A percentile compares a stretch with the other conserved stretches of the same genome.
Evolutionary conservation across 1,284 basidiomycete species (phyloP).

Genomic region (Ustilago xerochloae): DNA sequence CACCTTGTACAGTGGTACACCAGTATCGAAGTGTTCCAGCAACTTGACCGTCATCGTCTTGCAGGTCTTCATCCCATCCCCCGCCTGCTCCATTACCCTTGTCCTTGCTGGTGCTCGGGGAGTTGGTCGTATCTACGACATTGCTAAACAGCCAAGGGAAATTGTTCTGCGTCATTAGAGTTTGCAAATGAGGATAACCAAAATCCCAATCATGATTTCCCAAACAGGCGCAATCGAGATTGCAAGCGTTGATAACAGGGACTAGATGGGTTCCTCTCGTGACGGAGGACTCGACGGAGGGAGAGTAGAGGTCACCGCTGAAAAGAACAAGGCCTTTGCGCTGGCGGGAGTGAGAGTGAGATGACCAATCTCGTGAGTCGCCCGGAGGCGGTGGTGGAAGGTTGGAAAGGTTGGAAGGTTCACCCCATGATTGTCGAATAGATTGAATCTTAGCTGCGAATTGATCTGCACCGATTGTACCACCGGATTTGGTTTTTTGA

Average conservation of each 20-base stretch:
- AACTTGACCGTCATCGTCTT: slow-evolving; percentile 68
- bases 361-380: slow-evolving; percentile 23
- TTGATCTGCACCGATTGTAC: slow-evolving; percentile 68
- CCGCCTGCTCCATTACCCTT: slow-evolving; percentile 2
- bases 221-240: slow-evolving; percentile 71
- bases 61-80: slow-evolving; percentile 72
- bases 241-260: slow-evolving; percentile 61
- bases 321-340: slow-evolving; percentile 79
- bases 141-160: slow-evolving; percentile 44
- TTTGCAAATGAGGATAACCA: slow-evolving; percentile 45
- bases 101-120: slow-evolving; percentile 76
- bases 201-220: slow-evolving; percentile 69
- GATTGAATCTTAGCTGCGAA: slow-evolving; percentile 68
- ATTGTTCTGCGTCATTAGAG: slow-evolving; percentile 38
- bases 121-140: slow-evolving; percentile 72
- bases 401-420: slow-evolving; percentile 31
- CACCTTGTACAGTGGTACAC: slow-evolving; percentile 76
- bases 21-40: slow-evolving; percentile 69
- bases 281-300: slow-evolving; percentile 85
- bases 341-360: slow-evolving; percentile 21
- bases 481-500: slow-evolving; percentile 41
- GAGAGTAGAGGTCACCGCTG: slow-evolving; percentile 80
- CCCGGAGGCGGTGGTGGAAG: slow-evolving; percentile 11
- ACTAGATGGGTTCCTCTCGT: slow-evolving; percentile 93
- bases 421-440: slow-evolving; percentile 54